A percentile compares a stretch with the other conserved stretches of the same genome.
Evolutionary conservation across 1,139 yeast genomes (phyloP).

Genomic region (Geotrichum carabidarum): DNA sequence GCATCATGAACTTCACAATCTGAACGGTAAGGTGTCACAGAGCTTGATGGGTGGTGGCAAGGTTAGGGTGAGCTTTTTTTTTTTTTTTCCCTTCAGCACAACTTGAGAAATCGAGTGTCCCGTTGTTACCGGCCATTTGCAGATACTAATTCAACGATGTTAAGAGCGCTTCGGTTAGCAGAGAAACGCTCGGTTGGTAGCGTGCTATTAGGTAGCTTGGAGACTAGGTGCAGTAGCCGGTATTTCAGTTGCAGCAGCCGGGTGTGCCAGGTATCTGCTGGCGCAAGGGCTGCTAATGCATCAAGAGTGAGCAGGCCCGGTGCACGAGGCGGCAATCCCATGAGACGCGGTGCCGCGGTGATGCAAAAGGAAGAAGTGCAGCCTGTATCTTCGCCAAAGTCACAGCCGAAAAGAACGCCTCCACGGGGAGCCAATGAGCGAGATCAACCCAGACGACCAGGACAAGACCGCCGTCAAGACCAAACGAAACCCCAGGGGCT

Average conservation of each 20-base stretch:
- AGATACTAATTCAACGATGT: not conserved
- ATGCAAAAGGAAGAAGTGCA: not conserved
- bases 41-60: too few relatives aligned
- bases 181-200: not conserved
- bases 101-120: too few relatives aligned
- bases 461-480: not conserved
- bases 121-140: too few relatives aligned
- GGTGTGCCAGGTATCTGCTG: not conserved
- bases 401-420: not conserved
- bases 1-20: not conserved
- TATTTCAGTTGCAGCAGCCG: not conserved
- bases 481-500: not conserved
- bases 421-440: not conserved
- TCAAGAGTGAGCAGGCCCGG: slow-evolving; percentile 1
- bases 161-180: not conserved
- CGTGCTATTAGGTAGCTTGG: not conserved
- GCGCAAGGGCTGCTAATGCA: not conserved
- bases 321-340: slow-evolving; percentile 6
- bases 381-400: not conserved
- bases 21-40: too few relatives aligned
- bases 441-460: not conserved
- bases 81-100: too few relatives aligned
- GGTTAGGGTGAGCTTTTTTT: too few relatives aligned
- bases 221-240: not conserved
- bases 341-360: not conserved